Base-by-base conservation (phyloP, 2,329 filamentous ascomycete species). In the Neonectria coccinea region DNA sequence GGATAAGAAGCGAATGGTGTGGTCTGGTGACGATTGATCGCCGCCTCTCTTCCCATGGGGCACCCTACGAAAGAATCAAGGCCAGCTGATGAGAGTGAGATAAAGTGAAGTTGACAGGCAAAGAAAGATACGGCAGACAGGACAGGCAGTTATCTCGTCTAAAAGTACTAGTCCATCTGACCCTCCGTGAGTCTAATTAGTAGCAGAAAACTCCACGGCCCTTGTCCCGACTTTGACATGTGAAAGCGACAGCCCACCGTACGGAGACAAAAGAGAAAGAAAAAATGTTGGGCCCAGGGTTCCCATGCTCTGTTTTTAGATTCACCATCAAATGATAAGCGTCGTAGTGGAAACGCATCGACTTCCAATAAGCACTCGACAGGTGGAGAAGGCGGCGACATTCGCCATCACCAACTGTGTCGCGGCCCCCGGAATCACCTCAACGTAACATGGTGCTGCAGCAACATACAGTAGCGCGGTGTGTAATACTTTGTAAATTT, bases 151-250 rank as follows among this genome's bases (percentile, higher is more conserved):
- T 56, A 56, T 56, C 61, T 52, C 36, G 36, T 39, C 36, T n/a
- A 39, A 39, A 52, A 20, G n/a, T 42, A 42, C 55, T 52, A 42
- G 39, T 18, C 56, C 33, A 51, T 56, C 52, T 48, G 33, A 42
- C 51, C 39, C 25, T 54, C 42, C 58, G 57, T 52, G 52, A 45
- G 36, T 59, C 44, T 65, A 63, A 61, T 51, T 65, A 63, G 61
- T 51, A 36, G 53, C 41, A 57, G 54, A 59, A 54, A 50, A 61
- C 58, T 65, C 45, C n/a, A 55, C 45, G 31, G 20, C 62, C 64
- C 55, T n/a, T n/a, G 14, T 39, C 36, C 63, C 53, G 44, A 27
- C 47, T 56, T 33, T 73, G 70, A 71, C 71, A 73, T 73, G 71
- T 73, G 71, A 73, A 70, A 70, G 64, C 52, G 31, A 22, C 31